Conservation (phyloP, 164 flowering plant genomes). For the Vitis vinifera region ASM3070453v1 NC_081808.1:10717001-10717500, state of each 20-base stretch:
- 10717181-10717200: background rate
- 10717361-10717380: conserved; percentile 9
- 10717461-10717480: background rate
- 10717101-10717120: background rate
- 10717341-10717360: conserved; percentile 9
- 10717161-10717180: conserved; percentile 6
- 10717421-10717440: conserved; percentile 10
- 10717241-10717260: conserved; percentile 1
- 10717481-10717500: conserved; percentile 4
- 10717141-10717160: conserved; percentile 5
- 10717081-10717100: background rate
- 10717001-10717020: background rate
- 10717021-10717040: background rate
- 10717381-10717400: background rate
- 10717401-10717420: conserved; percentile 2
- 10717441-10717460: background rate
- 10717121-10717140: background rate
- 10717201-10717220: background rate
- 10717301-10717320: conserved; percentile 7
- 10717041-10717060: background rate
- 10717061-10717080: background rate
- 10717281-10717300: conserved; percentile 1
- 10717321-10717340: background rate
- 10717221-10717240: conserved; percentile 1
- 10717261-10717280: conserved; percentile 1